Conservation (phyloP, 108 stramenopile species). For the Aureococcus anophagefferens region DNA sequence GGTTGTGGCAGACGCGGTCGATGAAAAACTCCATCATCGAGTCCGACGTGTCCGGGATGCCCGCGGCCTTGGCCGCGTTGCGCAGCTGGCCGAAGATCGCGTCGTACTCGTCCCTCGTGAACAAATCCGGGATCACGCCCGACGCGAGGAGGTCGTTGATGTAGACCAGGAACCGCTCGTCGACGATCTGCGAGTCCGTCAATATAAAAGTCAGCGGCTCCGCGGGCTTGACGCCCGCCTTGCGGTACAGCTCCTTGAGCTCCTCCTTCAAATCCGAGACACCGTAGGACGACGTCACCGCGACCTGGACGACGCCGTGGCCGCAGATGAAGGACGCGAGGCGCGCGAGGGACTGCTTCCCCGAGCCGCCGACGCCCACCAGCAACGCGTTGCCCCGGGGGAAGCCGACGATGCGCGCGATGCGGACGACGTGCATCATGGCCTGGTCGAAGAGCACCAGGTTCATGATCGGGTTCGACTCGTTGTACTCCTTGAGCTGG, state of each 20-base stretch:
- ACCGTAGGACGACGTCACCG: constrained; percentile 32
- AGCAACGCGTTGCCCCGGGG: constrained; percentile 36
- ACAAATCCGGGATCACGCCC: constrained; percentile 38
- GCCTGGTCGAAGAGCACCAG: constrained; percentile 32
- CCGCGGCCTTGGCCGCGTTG: constrained; percentile 31
- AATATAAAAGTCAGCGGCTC: constrained; percentile 33
- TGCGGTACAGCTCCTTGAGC: constrained; percentile 36
- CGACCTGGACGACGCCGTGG: constrained; percentile 24
- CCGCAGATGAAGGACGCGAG: constrained; percentile 46
- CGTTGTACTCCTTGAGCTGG: constrained; percentile 22
- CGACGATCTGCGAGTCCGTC: constrained; percentile 48
- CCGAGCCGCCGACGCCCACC: constrained; percentile 37
- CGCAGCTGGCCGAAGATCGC: constrained; percentile 23
- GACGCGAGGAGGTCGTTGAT: constrained; percentile 39
- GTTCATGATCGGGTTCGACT: constrained; percentile 26
- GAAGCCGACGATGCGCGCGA: constrained; percentile 25
- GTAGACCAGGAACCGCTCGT: constrained; percentile 50
- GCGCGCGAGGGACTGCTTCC: constrained; percentile 34
- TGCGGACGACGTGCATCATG: constrained; percentile 29
- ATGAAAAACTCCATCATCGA: constrained; percentile 39
- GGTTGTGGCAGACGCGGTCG: constrained; percentile 27
- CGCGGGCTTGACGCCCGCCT: constrained; percentile 28
- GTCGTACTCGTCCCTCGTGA: constrained; percentile 36
- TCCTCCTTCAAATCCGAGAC: constrained; percentile 42
- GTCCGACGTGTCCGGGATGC: constrained; percentile 27